Base-by-base conservation (phyloP, 129 eudicot species). In the Cynara cardunculus region DNA sequence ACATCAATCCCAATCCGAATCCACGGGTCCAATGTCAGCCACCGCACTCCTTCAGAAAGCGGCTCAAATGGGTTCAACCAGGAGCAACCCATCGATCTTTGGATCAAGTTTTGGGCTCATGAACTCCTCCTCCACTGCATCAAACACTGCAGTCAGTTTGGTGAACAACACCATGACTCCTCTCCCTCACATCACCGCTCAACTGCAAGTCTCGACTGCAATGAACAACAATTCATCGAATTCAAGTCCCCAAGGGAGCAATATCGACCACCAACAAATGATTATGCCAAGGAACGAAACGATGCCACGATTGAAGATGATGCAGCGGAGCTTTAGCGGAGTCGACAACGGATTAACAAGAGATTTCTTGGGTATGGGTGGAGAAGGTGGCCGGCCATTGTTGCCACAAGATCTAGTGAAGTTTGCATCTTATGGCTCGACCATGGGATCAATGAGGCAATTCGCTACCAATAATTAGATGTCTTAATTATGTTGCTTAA, bases 41-140 rank as follows among this genome's bases (percentile, higher is more conserved):
- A 94, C 98, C 19, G 97, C 97, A 2, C 94, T 94, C 2, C 91
- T 94, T 11, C 98, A 94, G 37, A 94, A 90, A 78, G 98, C 98
- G 0, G 98, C 98, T 49, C 98, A 94, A 69, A 88, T 94, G 91
- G 98, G 98, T 18, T 92, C 98, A 0, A 89, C 97, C 0, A 79
- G 90, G 0, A 92, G 97, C 81, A 90, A 84, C 72, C 89, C 92
- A n/a, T 66, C 90, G 0, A 64, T 90, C 66, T 86, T 87, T 25
- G 93, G 93, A 18, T 80, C 89, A 30, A 89, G 86, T 70, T 82
- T 94, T 12, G 98, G 97, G 64, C 87, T 88, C 34, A 91, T 91
- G 94, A 85, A 72, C 69, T 84, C 93, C 0, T 59, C 89, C 6
- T 78, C 91, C 22, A 71, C 79, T 3, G 31, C 86, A 64, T 86